These are phyloP conservation scores for Scolecobasidium constrictum DNA, from an alignment of 2,329 filamentous ascomycete species.

Conservation along the genomic window DNA sequence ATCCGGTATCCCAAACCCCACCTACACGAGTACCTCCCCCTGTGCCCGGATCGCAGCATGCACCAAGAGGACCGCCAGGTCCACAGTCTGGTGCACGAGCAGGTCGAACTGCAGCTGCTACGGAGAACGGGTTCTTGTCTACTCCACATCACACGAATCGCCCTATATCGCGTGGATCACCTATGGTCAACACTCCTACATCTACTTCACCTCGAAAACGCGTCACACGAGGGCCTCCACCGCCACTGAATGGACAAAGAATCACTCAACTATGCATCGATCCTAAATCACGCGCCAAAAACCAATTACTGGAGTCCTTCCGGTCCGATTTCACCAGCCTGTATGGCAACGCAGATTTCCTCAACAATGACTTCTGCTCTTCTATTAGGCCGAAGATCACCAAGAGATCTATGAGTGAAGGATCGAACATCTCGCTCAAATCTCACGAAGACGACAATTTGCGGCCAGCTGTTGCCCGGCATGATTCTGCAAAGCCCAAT, in stretches of 20 bases:
- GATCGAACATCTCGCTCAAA: not conserved
- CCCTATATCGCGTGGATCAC: not conserved
- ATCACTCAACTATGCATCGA: no score
- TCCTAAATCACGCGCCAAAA: not conserved
- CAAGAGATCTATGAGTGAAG: not conserved
- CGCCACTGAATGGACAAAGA: no score
- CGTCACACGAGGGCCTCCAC: no score
- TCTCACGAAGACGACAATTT: not conserved
- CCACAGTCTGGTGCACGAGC: no score
- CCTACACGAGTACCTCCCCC: no score
- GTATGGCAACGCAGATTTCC: not conserved
- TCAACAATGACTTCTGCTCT: not conserved
- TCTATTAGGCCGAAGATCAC: not conserved
- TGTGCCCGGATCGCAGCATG: no score
- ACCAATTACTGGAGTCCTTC: not conserved
- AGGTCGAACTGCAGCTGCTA: no score
- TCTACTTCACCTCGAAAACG: no score
- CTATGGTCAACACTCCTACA: no score
- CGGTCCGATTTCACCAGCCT: not conserved
- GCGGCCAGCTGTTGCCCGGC: not conserved
- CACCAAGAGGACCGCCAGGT: no score
- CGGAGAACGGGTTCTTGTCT: no score
- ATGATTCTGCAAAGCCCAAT: not conserved
- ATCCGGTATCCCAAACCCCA: no score
- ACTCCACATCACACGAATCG: not conserved